Percentiles rank a stretch among this genome's conserved stretches.
Conservation (phyloP, 306 rosid species). For the Lathyrus oleraceus region DNA sequence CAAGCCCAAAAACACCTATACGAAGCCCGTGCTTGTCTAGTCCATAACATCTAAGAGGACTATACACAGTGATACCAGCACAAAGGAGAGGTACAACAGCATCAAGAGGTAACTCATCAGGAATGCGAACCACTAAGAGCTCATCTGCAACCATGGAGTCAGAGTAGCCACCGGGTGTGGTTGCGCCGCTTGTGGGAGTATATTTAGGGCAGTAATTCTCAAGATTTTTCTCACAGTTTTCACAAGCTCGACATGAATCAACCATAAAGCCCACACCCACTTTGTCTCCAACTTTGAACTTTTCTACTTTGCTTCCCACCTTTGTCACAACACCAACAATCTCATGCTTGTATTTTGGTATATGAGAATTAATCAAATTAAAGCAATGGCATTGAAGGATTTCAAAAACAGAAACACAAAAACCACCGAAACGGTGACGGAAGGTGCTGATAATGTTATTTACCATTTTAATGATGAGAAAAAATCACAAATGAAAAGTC, state of each 20-base stretch:
- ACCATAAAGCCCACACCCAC: conserved; percentile 57
- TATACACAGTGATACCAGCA: conserved; percentile 49
- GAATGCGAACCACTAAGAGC: conserved; percentile 43
- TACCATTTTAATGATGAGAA: no score
- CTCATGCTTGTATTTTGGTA: conserved; percentile 42
- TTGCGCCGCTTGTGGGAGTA: conserved; percentile 36
- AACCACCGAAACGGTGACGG: no score
- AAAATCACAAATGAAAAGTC: no score
- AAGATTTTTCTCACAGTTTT: conserved; percentile 39
- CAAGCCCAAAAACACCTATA: conserved; percentile 45
- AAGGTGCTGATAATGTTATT: no score
- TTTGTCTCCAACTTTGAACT: conserved; percentile 52
- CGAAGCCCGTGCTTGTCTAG: conserved; percentile 44
- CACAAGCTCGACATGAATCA: conserved; percentile 50
- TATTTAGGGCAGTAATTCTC: conserved; percentile 48
- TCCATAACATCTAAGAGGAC: conserved; percentile 43
- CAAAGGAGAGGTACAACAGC: conserved; percentile 48
- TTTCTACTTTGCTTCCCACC: conserved; percentile 49
- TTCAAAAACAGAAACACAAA: no score
- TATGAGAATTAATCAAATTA: no score
- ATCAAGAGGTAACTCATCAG: conserved; percentile 41
- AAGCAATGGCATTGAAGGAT: no score
- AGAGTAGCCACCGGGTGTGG: conserved; percentile 54
- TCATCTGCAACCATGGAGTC: conserved; percentile 49
- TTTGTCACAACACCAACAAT: conserved; percentile 28